These are phyloP conservation scores for Apiotrichum porosum DNA, from an alignment of 1,284 basidiomycete species.

Conservation along the genomic window DNA sequence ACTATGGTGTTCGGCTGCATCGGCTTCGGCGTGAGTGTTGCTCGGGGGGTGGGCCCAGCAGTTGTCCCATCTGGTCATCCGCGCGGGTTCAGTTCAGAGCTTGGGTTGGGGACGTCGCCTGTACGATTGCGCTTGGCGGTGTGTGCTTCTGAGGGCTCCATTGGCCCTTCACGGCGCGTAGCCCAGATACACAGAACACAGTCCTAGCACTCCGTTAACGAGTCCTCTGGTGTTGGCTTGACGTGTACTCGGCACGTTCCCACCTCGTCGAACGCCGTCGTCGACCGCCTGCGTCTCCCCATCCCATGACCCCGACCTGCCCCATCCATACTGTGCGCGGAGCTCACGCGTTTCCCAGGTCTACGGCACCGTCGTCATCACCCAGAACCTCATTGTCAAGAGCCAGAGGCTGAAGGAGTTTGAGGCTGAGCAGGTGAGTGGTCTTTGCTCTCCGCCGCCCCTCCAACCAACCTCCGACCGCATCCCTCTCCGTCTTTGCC, in stretches of 20 bases:
- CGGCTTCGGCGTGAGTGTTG: slow-evolving; percentile 15
- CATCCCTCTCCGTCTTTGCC: too few relatives aligned
- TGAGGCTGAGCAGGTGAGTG: slow-evolving; percentile 1
- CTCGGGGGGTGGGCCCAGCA: background rate
- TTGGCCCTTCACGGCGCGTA: too few relatives aligned
- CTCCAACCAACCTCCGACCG: too few relatives aligned
- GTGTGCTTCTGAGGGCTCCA: too few relatives aligned
- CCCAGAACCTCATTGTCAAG: slow-evolving; percentile 19
- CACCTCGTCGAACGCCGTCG: background rate
- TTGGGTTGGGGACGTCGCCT: too few relatives aligned
- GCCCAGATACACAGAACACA: too few relatives aligned
- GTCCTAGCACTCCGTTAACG: background rate
- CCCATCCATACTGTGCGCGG: background rate
- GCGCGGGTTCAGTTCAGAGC: background rate
- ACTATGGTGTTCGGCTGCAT: slow-evolving; percentile 13
- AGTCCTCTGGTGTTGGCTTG: background rate
- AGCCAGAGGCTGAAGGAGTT: slow-evolving; percentile 3
- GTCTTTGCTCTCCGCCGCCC: too few relatives aligned
- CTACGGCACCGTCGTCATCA: slow-evolving; percentile 18
- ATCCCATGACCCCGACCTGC: background rate
- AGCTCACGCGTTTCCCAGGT: slow-evolving; percentile 3
- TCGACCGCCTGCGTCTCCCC: too few relatives aligned
- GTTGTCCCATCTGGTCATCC: too few relatives aligned
- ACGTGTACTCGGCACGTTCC: background rate
- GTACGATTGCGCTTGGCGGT: too few relatives aligned